These are phyloP conservation scores for Candida sojae DNA, from an alignment of 1,139 yeast species.

Conservation along the genomic window DNA sequence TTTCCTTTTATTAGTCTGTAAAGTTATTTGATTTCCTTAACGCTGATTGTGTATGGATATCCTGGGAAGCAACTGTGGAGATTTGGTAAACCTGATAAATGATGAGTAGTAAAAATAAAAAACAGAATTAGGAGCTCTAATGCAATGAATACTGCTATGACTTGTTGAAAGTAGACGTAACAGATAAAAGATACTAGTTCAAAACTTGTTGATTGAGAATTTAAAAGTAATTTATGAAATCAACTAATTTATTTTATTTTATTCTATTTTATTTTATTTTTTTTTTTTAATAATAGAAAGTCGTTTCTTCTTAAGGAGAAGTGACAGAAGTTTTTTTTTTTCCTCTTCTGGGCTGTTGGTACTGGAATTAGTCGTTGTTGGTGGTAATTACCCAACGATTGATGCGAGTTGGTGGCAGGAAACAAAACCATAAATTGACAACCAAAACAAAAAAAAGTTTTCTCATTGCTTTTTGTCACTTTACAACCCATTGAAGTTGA, in stretches of 20 bases:
- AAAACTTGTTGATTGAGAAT: too few species aligned
- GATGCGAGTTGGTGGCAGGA: background rate
- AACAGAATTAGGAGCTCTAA: too few species aligned
- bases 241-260: background rate
- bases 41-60: too few species aligned
- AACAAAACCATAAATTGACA: too few species aligned
- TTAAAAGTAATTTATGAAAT: background rate
- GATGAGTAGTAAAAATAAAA: too few species aligned
- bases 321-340: too few species aligned
- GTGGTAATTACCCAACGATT: background rate
- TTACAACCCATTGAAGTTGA: background rate
- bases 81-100: too few species aligned
- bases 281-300: background rate
- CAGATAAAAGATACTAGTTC: background rate
- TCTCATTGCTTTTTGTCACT: background rate
- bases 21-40: background rate
- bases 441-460: too few species aligned
- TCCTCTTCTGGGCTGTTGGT: too few species aligned
- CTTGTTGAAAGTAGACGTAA: slow-evolving; percentile 1
- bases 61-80: background rate
- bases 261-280: background rate
- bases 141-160: background rate
- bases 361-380: background rate
- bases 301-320: background rate
- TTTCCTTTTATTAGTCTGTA: background rate